These are phyloP conservation scores for Monilinia laxa DNA, from an alignment of 2,329 filamentous ascomycete genomes.

Conservation along the genomic window DNA sequence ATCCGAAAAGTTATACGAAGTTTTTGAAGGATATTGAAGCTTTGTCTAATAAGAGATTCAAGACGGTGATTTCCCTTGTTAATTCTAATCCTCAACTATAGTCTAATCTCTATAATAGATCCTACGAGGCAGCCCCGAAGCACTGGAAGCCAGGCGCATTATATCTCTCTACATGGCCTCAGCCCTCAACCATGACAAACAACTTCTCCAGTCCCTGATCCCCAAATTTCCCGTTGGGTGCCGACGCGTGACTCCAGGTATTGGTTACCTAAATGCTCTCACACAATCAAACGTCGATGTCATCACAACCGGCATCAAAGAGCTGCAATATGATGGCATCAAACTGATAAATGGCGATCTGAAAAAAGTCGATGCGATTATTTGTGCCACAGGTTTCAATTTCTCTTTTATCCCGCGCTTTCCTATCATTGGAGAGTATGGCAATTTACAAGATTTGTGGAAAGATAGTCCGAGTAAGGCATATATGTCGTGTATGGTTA, in stretches of 20 bases:
- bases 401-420: slow-evolving; percentile 35
- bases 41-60: slow-evolving; percentile 40
- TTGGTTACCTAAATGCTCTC: slow-evolving; percentile 50
- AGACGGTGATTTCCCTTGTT: neutral
- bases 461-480: slow-evolving; percentile 37
- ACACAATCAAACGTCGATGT: slow-evolving; percentile 51
- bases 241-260: slow-evolving; percentile 44
- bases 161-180: slow-evolving; percentile 48
- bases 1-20: slow-evolving; percentile 48
- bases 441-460: slow-evolving; percentile 31
- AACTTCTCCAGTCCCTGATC: slow-evolving; percentile 50
- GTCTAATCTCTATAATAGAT: neutral
- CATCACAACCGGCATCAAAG: slow-evolving; percentile 48
- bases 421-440: slow-evolving; percentile 30
- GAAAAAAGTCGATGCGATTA: slow-evolving; percentile 41
- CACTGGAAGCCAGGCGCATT: slow-evolving; percentile 17
- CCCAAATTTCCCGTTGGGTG: slow-evolving; percentile 46
- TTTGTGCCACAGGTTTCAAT: slow-evolving; percentile 43
- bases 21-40: slow-evolving; percentile 50
- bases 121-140: slow-evolving; percentile 9
- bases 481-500: slow-evolving; percentile 40
- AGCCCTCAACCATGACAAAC: slow-evolving; percentile 49
- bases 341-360: slow-evolving; percentile 43
- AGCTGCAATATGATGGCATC: slow-evolving; percentile 48
- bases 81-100: fast-evolving